These are phyloP conservation scores for Intubia oerlemansii DNA, from an alignment of 2,329 filamentous ascomycete genomes.

Conservation along the genomic window DNA sequence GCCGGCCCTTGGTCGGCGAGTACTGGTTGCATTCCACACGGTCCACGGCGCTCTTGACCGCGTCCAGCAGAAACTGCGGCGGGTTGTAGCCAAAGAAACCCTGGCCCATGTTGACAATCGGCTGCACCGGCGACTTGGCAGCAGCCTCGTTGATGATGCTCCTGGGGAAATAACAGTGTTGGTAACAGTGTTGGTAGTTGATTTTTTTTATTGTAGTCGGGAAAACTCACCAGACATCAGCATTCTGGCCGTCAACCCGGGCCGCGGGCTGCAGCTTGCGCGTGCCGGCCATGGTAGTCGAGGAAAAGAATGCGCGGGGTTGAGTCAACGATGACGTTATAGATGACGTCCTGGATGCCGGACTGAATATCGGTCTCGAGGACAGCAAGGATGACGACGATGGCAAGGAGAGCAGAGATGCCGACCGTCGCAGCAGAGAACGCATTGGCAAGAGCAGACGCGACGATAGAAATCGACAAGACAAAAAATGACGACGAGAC, in stretches of 20 bases:
- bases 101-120: constrained; percentile 32
- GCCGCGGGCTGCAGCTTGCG: constrained; percentile 20
- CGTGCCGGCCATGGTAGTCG: too few relatives aligned
- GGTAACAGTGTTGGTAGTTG: not conserved
- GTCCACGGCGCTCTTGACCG: constrained; percentile 75
- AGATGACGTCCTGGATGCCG: too few relatives aligned
- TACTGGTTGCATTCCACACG: constrained; percentile 97
- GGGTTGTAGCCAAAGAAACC: constrained; percentile 87
- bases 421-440: too few relatives aligned
- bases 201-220: not conserved
- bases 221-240: constrained; percentile 18
- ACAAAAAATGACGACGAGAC: too few relatives aligned
- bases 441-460: too few relatives aligned
- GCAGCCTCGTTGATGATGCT: constrained; percentile 31
- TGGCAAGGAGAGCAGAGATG: too few relatives aligned
- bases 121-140: constrained; percentile 24
- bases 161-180: constrained; percentile 12
- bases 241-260: constrained; percentile 17
- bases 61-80: constrained; percentile 72
- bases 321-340: too few relatives aligned
- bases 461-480: too few relatives aligned
- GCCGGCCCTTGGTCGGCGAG: constrained; percentile 82
- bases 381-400: too few relatives aligned
- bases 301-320: too few relatives aligned
- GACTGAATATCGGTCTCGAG: too few relatives aligned